Conservation (phyloP, 106 monocot genomes). For the Dioscorea zingiberensis region DNA sequence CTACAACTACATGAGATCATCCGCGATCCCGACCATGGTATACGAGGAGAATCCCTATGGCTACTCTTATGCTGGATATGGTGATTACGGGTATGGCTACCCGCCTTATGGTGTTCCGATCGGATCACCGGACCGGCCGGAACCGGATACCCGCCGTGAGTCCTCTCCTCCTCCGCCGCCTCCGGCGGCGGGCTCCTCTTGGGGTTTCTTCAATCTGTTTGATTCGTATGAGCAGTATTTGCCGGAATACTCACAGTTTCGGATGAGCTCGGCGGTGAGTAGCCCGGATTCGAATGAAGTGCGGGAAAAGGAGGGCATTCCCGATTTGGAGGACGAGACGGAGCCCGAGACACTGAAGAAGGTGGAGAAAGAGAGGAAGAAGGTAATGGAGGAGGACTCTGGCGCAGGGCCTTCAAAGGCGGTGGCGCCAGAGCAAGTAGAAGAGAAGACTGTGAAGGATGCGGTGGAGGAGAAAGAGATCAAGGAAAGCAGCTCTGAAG, state of each 20-base stretch:
- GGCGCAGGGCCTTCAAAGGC: constrained; percentile 12
- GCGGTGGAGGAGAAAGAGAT: constrained; percentile 9
- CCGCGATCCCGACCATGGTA: constrained; percentile 26
- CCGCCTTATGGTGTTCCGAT: constrained; percentile 20
- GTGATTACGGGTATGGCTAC: constrained; percentile 20
- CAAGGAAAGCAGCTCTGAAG: constrained; percentile 5
- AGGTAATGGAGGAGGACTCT: constrained; percentile 6
- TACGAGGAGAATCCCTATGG: constrained; percentile 25
- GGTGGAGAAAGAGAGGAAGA: constrained; percentile 19
- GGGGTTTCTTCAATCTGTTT: constrained; percentile 84
- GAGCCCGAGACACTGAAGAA: constrained; percentile 36
- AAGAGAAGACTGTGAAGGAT: background rate
- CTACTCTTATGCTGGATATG: background rate
- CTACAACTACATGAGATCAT: constrained; percentile 45
- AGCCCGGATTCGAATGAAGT: constrained; percentile 68
- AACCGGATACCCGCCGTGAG: background rate
- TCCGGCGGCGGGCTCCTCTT: constrained; percentile 28
- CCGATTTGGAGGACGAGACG: constrained; percentile 77
- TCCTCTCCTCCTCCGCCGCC: constrained; percentile 43
- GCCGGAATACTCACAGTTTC: constrained; percentile 10
- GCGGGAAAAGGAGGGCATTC: constrained; percentile 83
- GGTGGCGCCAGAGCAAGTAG: constrained; percentile 1
- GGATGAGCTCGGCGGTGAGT: constrained; percentile 18
- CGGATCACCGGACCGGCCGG: background rate
- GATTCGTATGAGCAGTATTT: constrained; percentile 45